Base-by-base conservation (phyloP, 116 monocot species). In the Posidonia oceanica region DNA sequence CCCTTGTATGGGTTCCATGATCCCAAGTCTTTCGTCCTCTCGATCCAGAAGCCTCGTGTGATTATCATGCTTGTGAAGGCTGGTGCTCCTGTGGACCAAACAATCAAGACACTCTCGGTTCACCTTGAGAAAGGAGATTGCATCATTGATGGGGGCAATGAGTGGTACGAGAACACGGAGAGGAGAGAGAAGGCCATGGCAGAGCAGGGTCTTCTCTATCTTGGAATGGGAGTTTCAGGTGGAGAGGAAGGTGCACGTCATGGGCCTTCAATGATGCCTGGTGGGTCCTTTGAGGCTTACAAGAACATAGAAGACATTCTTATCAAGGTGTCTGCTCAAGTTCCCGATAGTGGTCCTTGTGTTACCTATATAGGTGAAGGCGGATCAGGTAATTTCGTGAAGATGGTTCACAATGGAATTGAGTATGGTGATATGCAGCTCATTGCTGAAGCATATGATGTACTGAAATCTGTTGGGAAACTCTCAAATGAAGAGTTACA, bases 41-140 rank as follows among this genome's bases (percentile, higher is more conserved):
- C 84, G n/a, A 85, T 85, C 64, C 84, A 85, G 37, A 85, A 81
- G 66, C 84, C 84, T 14, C 77, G 84, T 42, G 84, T 85, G 8
- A 68, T 85, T 38, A 78, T 85, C 63, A 85, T 85, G 75, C 77
- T 85, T 48, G 84, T 85, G 73, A 81, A 84, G 73, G 80, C 80
- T n/a, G 80, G 80, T 21, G 76, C 80, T 23, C 80, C 80, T 14
- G 80, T 81, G 14, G 80, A 81, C 54, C 80, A 81, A 41, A 81
- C 80, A 29, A 81, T 81, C 39, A 53, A 58, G 0, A 76, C 80
- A 4, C 80, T 81, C 5, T 72, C 76, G 7, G 76, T 68, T 61
- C 69, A 81, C 62, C 22, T 81, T 52, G 80, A 81, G 63, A 55
- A 76, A 56, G 80, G 80, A 54, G 80, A 81, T 56, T 81, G 80